phyloP scores from a whole-genome alignment of 2,329 filamentous ascomycete species.

The Apiospora aurea region DNA sequence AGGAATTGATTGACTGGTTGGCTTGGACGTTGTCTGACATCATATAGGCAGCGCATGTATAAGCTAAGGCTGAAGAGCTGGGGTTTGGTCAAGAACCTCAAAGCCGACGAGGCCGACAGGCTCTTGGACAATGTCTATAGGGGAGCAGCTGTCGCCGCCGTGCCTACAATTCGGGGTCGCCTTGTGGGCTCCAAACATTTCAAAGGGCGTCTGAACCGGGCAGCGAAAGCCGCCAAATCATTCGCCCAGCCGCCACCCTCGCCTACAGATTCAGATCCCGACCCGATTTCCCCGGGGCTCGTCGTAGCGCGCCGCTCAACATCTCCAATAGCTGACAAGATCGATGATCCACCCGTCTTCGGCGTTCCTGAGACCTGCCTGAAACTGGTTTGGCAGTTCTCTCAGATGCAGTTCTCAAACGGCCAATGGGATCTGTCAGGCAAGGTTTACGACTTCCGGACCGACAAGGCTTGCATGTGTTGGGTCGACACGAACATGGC shows the following conservation, averaged over 20 bases:
- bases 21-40: background rate
- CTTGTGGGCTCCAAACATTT: background rate
- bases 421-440: slow-evolving; percentile 1
- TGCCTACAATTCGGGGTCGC: background rate
- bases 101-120: background rate
- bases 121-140: background rate
- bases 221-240: background rate
- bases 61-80: slow-evolving; percentile 10
- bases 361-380: background rate
- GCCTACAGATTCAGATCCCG: background rate
- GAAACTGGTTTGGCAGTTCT: background rate
- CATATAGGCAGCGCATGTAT: slow-evolving; percentile 2
- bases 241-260: background rate
- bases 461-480: background rate
- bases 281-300: background rate
- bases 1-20: background rate
- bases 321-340: background rate
- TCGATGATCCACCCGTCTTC: background rate
- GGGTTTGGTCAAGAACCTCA: slow-evolving; percentile 17
- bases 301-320: background rate
- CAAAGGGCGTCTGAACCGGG: background rate
- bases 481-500: slow-evolving; percentile 7
- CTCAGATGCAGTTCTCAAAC: background rate
- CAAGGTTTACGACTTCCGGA: background rate
- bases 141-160: background rate